Evolutionary conservation across 2,329 filamentous ascomycete genomes (phyloP), one percentile per base, ranked within the genome.

Genomic region (Exophiala sideris): DNA sequence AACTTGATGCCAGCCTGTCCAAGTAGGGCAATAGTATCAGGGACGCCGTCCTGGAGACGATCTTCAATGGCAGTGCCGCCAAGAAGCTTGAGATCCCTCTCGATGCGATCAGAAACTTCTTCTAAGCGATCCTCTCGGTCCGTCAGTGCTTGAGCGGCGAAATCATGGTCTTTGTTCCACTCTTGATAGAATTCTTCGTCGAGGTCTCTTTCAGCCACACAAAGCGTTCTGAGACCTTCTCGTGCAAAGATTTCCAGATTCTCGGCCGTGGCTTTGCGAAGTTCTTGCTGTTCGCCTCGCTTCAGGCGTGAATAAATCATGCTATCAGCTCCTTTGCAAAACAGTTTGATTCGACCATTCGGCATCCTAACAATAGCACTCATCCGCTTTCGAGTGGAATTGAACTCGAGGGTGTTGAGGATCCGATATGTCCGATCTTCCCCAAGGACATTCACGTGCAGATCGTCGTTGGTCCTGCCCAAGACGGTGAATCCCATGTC

Each of bases 31-130:
- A 99, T 99, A 0, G 94, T 92, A 68, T 97, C 94, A 5, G 94
- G 94, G 3, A 99, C 94, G 55, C 92, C 94, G 64, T 99, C 94
- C 73, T 99, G 94, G 24, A 99, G 79, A 64, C 91, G 85, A 77
- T 99, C 94, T 72, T 99, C 94, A 62, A 99, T 99, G 39, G 94
- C 94, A 14, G 94, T 99, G 42, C 94, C 94, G 57, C 94, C 94
- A 18, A 99, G 75, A 5, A 99, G 81, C 53, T 82, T 89, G 5
- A 99, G 79, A 12, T 97, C 87, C 59, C 90, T 88, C 72, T 99
- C 94, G 59, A 99, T 96, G 55, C 84, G 78, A 68, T 96, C 92
- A 2, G 94, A 87, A 11, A 95, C 88, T 57, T 85, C 84, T 69
- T 99, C 94, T 29, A 99, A 76, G 71, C 95, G 96, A 64, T 96